Percentiles rank a stretch among this genome's conserved stretches.
These are phyloP conservation scores for Xylaria intraflava DNA, from an alignment of 495 filamentous ascomycete species.

Conservation along the genomic window DNA sequence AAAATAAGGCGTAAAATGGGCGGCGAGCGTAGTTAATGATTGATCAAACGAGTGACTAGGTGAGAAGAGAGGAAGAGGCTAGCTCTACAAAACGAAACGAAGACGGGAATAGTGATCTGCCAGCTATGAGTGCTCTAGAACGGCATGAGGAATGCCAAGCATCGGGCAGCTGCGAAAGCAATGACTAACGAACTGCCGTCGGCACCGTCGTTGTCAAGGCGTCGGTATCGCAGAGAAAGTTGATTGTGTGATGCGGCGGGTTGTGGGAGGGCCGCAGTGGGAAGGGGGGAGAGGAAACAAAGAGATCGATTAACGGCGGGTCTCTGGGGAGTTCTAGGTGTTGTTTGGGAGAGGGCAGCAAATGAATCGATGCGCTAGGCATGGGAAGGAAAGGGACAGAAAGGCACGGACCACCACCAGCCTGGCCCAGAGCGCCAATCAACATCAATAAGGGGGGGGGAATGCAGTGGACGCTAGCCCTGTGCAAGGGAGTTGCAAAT, in stretches of 20 bases:
- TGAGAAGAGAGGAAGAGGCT: slow-evolving; percentile 34
- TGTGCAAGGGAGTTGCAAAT: slow-evolving; percentile 2
- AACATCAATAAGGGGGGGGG: not conserved
- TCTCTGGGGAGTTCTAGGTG: not conserved
- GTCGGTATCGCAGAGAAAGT: slow-evolving; percentile 10
- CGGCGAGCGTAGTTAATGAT: slow-evolving; percentile 8
- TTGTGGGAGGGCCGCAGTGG: slow-evolving; percentile 21
- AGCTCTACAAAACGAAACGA: slow-evolving; percentile 41
- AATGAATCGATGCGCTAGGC: slow-evolving; percentile 10
- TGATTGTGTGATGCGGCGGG: slow-evolving; percentile 16
- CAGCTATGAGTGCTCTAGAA: slow-evolving; percentile 22
- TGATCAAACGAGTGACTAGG: slow-evolving; percentile 44
- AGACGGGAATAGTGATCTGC: slow-evolving; percentile 6
- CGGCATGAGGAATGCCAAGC: slow-evolving; percentile 25
- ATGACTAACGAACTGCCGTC: not conserved
- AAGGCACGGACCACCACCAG: not conserved
- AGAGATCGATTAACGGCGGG: slow-evolving; percentile 5
- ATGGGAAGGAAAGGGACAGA: not conserved
- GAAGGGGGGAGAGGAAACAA: slow-evolving; percentile 7
- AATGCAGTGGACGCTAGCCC: not conserved
- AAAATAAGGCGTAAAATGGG: not conserved
- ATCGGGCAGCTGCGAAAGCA: not conserved
- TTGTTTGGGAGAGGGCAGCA: not conserved
- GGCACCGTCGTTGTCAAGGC: slow-evolving; percentile 5
- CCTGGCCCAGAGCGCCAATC: not conserved